Evolutionary conservation across 2,329 filamentous ascomycete species (phyloP).

Genomic region (Neofusicoccum laricinum): DNA sequence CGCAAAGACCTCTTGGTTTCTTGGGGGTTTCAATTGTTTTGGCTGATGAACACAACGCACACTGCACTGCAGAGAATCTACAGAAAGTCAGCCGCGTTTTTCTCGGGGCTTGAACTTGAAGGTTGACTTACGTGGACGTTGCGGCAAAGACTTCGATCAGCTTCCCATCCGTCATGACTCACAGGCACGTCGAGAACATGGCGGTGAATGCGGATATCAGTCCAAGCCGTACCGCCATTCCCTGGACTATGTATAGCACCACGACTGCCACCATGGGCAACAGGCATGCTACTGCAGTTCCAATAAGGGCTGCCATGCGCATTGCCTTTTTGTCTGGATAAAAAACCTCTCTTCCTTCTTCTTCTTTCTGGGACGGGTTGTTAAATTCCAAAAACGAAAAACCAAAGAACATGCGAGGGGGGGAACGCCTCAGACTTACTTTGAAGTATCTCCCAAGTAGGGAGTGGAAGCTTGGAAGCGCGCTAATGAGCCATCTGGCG

Average conservation of each 20-base stretch:
- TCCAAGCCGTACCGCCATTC: background rate
- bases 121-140: background rate
- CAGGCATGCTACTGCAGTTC: background rate
- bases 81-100: background rate
- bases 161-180: background rate
- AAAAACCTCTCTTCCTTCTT: background rate
- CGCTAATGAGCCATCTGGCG: background rate
- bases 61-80: background rate
- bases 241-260: background rate
- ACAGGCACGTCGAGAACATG: background rate
- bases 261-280: background rate
- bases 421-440: background rate
- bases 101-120: background rate
- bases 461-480: background rate
- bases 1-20: too few relatives aligned
- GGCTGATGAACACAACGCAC: background rate
- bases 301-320: background rate
- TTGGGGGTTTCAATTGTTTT: too few relatives aligned
- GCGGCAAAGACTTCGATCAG: constrained; percentile 1
- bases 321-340: background rate
- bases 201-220: background rate
- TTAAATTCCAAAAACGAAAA: too few relatives aligned
- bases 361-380: background rate
- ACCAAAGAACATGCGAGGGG: too few relatives aligned
- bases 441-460: background rate